These are phyloP conservation scores for Cyclotella atomus DNA, from an alignment of 108 stramenopile species.

Conservation along the genomic window DNA sequence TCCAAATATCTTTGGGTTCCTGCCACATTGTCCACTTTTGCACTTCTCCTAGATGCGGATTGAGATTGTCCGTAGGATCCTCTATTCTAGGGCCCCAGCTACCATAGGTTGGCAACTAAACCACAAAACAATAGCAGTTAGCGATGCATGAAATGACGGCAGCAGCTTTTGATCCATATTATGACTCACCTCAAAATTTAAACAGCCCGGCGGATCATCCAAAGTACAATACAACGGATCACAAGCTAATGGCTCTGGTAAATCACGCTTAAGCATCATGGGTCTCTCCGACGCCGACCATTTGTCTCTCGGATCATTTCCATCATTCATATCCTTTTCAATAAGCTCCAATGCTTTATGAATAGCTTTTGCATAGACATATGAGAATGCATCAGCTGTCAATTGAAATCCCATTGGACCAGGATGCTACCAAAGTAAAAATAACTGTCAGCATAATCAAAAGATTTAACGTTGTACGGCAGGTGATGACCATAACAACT, in stretches of 20 bases:
- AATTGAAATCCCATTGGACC: constrained; percentile 60
- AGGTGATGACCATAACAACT: no score
- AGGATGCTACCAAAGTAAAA: constrained; percentile 34
- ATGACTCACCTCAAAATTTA: constrained; percentile 54
- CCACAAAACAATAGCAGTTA: no score
- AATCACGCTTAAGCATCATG: constrained; percentile 36
- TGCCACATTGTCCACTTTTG: constrained; percentile 57
- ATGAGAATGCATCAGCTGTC: constrained; percentile 56
- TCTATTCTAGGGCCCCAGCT: constrained; percentile 46
- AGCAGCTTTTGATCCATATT: no score
- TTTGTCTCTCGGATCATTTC: constrained; percentile 46
- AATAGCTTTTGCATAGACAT: constrained; percentile 52
- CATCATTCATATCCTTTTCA: constrained; percentile 39
- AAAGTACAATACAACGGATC: constrained; percentile 51
- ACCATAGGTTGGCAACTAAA: constrained; percentile 49
- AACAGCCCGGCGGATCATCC: constrained; percentile 54
- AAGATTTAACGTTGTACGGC: no score
- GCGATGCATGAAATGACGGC: no score
- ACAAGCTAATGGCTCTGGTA: constrained; percentile 50
- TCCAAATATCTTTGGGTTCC: constrained; percentile 35
- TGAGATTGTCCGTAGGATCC: constrained; percentile 48
- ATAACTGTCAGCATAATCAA: no score
- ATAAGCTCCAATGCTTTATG: constrained; percentile 52
- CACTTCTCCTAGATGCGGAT: constrained; percentile 43
- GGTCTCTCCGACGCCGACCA: constrained; percentile 45